Conservation (phyloP, 371 early-diverging fungal genomes). For the Circinella umbellata region DNA sequence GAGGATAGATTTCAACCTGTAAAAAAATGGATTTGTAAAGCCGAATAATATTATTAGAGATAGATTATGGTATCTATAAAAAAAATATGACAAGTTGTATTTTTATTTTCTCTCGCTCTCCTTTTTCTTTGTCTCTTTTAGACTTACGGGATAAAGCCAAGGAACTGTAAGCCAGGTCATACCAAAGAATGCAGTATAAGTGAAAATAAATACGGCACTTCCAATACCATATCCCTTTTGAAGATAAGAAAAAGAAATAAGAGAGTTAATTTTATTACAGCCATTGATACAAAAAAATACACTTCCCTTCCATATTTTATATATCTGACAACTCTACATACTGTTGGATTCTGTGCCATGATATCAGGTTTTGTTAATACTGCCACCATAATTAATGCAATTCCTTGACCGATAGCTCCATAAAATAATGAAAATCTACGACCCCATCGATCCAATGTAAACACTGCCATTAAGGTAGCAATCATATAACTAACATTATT, state of each 20-base stretch:
- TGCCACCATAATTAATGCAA: constrained; percentile 39
- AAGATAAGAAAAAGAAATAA: neutral
- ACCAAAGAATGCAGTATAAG: constrained; percentile 43
- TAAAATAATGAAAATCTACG: constrained; percentile 42
- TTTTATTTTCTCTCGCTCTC: no score
- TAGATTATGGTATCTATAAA: no score
- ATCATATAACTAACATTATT: constrained; percentile 46
- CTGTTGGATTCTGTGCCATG: constrained; percentile 26
- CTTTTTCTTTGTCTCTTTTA: no score
- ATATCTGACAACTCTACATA: neutral
- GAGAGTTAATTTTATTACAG: neutral
- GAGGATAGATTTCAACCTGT: constrained; percentile 37
- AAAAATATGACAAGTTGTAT: no score
- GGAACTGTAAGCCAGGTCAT: constrained; percentile 47
- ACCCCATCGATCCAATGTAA: constrained; percentile 45
- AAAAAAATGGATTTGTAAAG: no score
- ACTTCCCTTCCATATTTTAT: neutral
- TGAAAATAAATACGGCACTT: constrained; percentile 41
- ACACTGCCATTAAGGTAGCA: constrained; percentile 40
- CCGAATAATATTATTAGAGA: no score
- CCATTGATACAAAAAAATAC: no score
- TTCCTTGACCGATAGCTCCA: constrained; percentile 44
- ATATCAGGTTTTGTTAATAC: constrained; percentile 44
- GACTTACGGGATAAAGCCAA: constrained; percentile 45
- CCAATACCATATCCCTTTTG: constrained; percentile 33